Conservation (phyloP, 78 protist genomes). For the Protostelium mycophagum region DNA sequence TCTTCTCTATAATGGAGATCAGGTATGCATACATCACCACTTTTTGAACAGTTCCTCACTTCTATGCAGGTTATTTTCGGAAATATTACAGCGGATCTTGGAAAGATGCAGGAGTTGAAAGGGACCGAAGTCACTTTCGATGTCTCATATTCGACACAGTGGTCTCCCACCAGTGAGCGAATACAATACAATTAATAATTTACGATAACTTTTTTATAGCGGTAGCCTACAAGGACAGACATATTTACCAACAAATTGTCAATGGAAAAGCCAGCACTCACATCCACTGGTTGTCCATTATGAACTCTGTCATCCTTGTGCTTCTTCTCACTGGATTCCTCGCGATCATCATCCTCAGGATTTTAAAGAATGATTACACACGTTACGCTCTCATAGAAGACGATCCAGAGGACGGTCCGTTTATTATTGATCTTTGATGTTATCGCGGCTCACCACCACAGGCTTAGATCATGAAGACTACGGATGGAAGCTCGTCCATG, state of each 20-base stretch:
- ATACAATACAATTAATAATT: slow-evolving; percentile 26
- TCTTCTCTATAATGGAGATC: slow-evolving; percentile 81
- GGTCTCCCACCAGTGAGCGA: slow-evolving; percentile 56
- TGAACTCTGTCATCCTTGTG: slow-evolving; percentile 93
- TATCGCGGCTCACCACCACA: not conserved
- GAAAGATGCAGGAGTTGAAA: slow-evolving; percentile 11
- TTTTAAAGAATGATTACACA: slow-evolving; percentile 86
- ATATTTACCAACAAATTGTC: slow-evolving; percentile 31
- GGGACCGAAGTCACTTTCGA: slow-evolving; percentile 23
- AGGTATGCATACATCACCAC: slow-evolving; percentile 18
- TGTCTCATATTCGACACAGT: slow-evolving; percentile 85
- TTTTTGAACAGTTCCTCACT: not conserved
- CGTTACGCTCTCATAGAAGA: slow-evolving; percentile 68
- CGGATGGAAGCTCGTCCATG: slow-evolving; percentile 97
- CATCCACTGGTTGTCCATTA: slow-evolving; percentile 95
- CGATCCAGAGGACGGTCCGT: slow-evolving; percentile 55
- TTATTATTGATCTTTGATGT: not conserved
- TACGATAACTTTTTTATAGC: not conserved
- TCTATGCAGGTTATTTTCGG: slow-evolving; percentile 10
- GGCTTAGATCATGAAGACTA: slow-evolving; percentile 81
- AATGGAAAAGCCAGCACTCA: slow-evolving; percentile 67
- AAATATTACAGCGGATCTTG: slow-evolving; percentile 22
- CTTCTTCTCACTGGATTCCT: slow-evolving; percentile 90
- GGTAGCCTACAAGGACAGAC: slow-evolving; percentile 23
- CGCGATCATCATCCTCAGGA: slow-evolving; percentile 82